Evolutionary conservation across 2,329 filamentous ascomycete genomes (phyloP).

Genomic region (Beauveria asiatica): DNA sequence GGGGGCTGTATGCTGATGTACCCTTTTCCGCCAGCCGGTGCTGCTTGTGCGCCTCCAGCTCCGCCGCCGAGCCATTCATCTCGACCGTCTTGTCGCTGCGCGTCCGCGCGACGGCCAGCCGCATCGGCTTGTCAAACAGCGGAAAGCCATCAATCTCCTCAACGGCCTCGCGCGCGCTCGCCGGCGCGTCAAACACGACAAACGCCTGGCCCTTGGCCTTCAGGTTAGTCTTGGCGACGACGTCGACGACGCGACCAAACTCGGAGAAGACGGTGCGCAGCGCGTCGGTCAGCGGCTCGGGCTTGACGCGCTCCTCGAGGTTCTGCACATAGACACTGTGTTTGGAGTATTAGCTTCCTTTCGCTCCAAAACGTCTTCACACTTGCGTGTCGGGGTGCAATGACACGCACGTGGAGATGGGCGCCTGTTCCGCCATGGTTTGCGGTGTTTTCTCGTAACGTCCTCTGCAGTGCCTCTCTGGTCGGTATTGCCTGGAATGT

Average conservation of each 20-base stretch:
- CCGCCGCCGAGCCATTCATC: constrained; percentile 63
- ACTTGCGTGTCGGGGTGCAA: constrained; percentile 56
- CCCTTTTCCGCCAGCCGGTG: constrained; percentile 83
- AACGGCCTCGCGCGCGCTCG: constrained; percentile 71
- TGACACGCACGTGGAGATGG: constrained; percentile 65
- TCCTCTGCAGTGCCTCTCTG: background rate
- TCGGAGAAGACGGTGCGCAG: constrained; percentile 75
- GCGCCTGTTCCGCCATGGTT: constrained; percentile 32
- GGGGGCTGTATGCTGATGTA: constrained; percentile 25
- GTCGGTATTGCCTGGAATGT: no score
- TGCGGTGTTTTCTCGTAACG: background rate
- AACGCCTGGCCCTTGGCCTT: constrained; percentile 95
- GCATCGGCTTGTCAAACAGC: constrained; percentile 85
- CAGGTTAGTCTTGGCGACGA: constrained; percentile 81
- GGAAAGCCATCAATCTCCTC: constrained; percentile 90
- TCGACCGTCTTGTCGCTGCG: constrained; percentile 82
- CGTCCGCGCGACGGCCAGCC: constrained; percentile 71
- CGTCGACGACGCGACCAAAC: constrained; percentile 77
- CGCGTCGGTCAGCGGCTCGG: constrained; percentile 64
- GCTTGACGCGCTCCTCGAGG: constrained; percentile 85
- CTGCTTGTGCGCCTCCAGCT: constrained; percentile 79
- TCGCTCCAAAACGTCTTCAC: background rate
- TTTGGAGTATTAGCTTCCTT: constrained; percentile 10
- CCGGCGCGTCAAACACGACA: constrained; percentile 76
- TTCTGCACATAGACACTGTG: constrained; percentile 65